These are phyloP conservation scores for Glonium stellatum DNA, from an alignment of 495 filamentous ascomycete species.

Conservation along the genomic window DNA sequence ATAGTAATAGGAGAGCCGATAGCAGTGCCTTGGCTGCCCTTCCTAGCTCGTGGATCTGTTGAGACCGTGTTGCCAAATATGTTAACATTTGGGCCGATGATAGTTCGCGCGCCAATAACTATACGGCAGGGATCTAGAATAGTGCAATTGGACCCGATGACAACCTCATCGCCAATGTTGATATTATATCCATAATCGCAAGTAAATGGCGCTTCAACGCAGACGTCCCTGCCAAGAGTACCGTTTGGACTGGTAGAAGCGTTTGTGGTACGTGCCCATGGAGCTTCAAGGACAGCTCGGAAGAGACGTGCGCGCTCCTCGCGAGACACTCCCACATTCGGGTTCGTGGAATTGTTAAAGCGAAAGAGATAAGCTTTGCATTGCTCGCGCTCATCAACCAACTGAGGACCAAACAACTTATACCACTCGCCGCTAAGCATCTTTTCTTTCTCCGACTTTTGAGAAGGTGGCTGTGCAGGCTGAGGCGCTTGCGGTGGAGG, in stretches of 20 bases:
- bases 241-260: conserved; percentile 6
- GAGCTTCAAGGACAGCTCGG: conserved; percentile 55
- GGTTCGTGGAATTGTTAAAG: conserved; percentile 86
- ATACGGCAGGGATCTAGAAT: conserved; percentile 74
- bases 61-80: conserved; percentile 69
- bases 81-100: conserved; percentile 80
- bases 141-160: conserved; percentile 78
- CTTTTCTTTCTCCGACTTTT: conserved; percentile 75
- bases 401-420: conserved; percentile 65
- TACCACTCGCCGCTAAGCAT: conserved; percentile 84
- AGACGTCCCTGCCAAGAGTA: conserved; percentile 61
- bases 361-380: conserved; percentile 79
- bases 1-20: conserved; percentile 69
- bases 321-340: conserved; percentile 63
- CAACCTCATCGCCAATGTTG: conserved; percentile 75
- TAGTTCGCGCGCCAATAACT: conserved; percentile 72
- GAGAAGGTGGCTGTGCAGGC: conserved; percentile 37
- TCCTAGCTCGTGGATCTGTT: conserved; percentile 66
- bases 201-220: conserved; percentile 82
- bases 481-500: conserved; percentile 22
- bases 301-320: conserved; percentile 77
- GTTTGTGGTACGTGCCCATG: conserved; percentile 5
- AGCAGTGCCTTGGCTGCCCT: conserved; percentile 66
- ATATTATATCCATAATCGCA: conserved; percentile 98
- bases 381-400: conserved; percentile 77